Evolutionary conservation across 108 stramenopile genomes (phyloP).

Genomic region (Nannochloropsis gaditana): DNA sequence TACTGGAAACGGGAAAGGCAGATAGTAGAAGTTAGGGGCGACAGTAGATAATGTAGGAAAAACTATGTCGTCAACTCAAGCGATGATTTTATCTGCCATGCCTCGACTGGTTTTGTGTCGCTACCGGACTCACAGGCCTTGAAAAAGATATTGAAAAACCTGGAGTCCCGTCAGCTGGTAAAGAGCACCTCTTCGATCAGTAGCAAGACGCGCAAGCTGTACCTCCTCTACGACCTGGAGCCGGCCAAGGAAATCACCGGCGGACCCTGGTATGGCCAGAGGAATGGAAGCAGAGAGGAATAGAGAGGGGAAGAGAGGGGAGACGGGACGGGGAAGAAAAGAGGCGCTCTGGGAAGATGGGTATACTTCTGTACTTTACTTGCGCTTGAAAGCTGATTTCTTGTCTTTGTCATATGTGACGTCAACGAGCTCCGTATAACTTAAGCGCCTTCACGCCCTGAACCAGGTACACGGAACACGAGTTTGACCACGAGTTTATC

Average conservation of each 20-base stretch:
- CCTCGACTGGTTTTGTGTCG: neutral
- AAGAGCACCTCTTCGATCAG: slow-evolving; percentile 90
- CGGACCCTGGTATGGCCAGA: slow-evolving; percentile 71
- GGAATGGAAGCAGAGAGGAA: neutral
- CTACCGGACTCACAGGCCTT: slow-evolving; percentile 53
- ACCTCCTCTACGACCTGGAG: slow-evolving; percentile 83
- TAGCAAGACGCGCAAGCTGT: slow-evolving; percentile 91
- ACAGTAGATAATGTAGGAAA: no score
- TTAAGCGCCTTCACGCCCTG: neutral
- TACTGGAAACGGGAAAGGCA: neutral
- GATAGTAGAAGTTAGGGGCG: neutral
- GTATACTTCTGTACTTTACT: no score
- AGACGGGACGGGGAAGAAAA: neutral
- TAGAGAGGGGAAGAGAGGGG: neutral
- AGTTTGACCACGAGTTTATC: slow-evolving; percentile 97
- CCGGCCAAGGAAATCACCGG: slow-evolving; percentile 94
- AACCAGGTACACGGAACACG: slow-evolving; percentile 63
- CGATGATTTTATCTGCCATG: neutral
- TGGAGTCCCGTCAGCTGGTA: slow-evolving; percentile 79
- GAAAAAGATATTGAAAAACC: slow-evolving; percentile 83
- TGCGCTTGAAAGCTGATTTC: no score
- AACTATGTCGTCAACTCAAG: no score
- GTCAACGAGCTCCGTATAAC: no score
- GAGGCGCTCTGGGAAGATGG: neutral
- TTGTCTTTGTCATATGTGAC: no score